phyloP scores from a whole-genome alignment of 2,329 filamentous ascomycete species.

The Elsinoe arachidis region DNA sequence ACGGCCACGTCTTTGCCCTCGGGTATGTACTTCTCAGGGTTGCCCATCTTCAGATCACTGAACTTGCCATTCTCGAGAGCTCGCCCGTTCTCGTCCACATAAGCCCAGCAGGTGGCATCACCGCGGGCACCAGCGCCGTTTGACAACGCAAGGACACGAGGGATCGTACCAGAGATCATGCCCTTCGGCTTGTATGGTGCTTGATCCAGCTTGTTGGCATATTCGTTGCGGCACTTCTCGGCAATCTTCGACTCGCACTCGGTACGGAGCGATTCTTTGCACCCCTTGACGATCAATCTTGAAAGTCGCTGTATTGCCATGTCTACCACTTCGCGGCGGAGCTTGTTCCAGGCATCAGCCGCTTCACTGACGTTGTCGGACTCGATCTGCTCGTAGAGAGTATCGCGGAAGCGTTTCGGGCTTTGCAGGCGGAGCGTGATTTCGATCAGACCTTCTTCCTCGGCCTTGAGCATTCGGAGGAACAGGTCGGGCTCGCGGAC shows the following conservation, averaged over 20 bases:
- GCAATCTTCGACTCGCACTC: slow-evolving; percentile 90
- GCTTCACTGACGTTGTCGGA: slow-evolving; percentile 94
- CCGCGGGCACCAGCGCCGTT: slow-evolving; percentile 73
- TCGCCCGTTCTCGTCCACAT: slow-evolving; percentile 84
- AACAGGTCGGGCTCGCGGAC: slow-evolving; percentile 80
- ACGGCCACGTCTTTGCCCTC: slow-evolving; percentile 56
- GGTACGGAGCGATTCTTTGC: slow-evolving; percentile 88
- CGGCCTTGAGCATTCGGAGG: slow-evolving; percentile 93
- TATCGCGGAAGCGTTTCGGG: slow-evolving; percentile 64
- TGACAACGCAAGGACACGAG: slow-evolving; percentile 77
- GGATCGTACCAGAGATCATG: slow-evolving; percentile 78
- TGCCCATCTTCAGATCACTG: slow-evolving; percentile 60
- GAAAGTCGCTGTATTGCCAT: slow-evolving; percentile 73
- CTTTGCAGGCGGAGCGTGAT: slow-evolving; percentile 72
- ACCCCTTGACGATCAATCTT: slow-evolving; percentile 74
- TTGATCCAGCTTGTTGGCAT: slow-evolving; percentile 83
- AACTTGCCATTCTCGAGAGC: slow-evolving; percentile 86
- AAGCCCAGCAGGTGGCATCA: slow-evolving; percentile 83
- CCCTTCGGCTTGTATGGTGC: slow-evolving; percentile 93
- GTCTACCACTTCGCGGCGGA: slow-evolving; percentile 78
- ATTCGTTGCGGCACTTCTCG: slow-evolving; percentile 80
- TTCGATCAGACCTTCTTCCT: slow-evolving; percentile 85
- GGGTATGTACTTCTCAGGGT: slow-evolving; percentile 57
- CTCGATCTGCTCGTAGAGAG: slow-evolving; percentile 73
- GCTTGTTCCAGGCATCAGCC: slow-evolving; percentile 88